Evolutionary conservation across 768 basidiomycete genomes (phyloP).

Genomic region (Russula dissimulans): DNA sequence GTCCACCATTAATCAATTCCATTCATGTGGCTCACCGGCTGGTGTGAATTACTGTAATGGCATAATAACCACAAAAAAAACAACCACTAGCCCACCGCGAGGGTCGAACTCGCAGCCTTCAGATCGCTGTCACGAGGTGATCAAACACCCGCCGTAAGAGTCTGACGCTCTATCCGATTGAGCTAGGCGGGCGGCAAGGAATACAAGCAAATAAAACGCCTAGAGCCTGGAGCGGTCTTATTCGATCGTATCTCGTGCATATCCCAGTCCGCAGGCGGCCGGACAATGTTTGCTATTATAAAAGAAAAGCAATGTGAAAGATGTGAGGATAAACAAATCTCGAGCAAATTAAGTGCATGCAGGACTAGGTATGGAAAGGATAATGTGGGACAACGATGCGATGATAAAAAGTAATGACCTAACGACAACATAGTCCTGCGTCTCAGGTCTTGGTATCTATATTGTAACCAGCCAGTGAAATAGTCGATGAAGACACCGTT

Average conservation of each 20-base stretch:
- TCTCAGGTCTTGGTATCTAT: slow-evolving; percentile 17
- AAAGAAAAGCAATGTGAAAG: slow-evolving; percentile 5
- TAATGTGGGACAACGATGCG: slow-evolving; percentile 1
- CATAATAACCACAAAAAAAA: neutral
- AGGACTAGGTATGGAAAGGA: slow-evolving; percentile 8
- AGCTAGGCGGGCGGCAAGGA: slow-evolving; percentile 44
- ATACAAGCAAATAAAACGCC: no score
- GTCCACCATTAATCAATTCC: neutral
- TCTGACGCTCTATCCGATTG: slow-evolving; percentile 63
- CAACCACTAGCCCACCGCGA: slow-evolving; percentile 44
- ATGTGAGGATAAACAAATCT: neutral
- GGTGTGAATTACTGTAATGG: no score
- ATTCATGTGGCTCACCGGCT: no score
- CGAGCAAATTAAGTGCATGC: slow-evolving; percentile 1
- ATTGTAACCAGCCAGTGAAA: slow-evolving; percentile 18
- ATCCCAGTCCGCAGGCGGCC: neutral
- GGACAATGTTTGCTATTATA: slow-evolving; percentile 2
- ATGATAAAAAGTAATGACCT: neutral
- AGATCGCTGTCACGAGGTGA: slow-evolving; percentile 26
- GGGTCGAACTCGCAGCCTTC: slow-evolving; percentile 59
- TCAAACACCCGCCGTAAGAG: slow-evolving; percentile 34
- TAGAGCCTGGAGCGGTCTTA: neutral
- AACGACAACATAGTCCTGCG: neutral
- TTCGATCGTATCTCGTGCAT: neutral
- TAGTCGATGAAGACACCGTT: slow-evolving; percentile 12